These are phyloP conservation scores for Arabidopsis hybrid DNA, from an alignment of 441 rosid species.

Conservation along the genomic window DNA sequence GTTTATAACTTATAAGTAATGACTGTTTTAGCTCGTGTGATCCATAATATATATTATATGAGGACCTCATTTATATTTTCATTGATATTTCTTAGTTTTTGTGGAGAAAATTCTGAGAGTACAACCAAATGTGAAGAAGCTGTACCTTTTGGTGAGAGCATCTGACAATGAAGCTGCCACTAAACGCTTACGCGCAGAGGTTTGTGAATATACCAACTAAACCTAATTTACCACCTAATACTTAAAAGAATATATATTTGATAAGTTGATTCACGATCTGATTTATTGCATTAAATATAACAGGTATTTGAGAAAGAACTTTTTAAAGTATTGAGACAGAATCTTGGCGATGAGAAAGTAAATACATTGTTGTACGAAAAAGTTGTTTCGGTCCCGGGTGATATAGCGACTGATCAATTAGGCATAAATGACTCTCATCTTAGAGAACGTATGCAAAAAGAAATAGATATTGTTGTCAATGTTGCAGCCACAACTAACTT, in stretches of 20 bases:
- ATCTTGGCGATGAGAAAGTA: constrained; percentile 51
- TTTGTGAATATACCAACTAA: background rate
- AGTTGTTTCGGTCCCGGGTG: constrained; percentile 67
- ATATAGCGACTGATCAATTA: constrained; percentile 59
- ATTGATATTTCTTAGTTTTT: constrained; percentile 27
- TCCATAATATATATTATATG: no score
- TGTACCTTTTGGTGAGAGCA: constrained; percentile 44
- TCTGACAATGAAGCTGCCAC: constrained; percentile 31
- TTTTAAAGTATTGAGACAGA: constrained; percentile 62
- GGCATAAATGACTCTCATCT: constrained; percentile 57
- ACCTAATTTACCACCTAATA: constrained; percentile 5
- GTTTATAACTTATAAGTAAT: constrained; percentile 19
- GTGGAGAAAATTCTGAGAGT: constrained; percentile 46
- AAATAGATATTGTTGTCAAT: constrained; percentile 55
- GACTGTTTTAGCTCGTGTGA: no score
- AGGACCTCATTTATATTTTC: background rate
- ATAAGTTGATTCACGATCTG: background rate
- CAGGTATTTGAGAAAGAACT: constrained; percentile 66
- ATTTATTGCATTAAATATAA: background rate
- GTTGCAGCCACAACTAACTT: constrained; percentile 45
- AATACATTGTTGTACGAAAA: constrained; percentile 59
- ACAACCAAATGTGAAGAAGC: constrained; percentile 42
- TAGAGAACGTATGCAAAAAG: constrained; percentile 54
- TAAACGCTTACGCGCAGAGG: constrained; percentile 41
- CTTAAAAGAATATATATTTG: background rate